phyloP scores from a whole-genome alignment of 1,284 basidiomycete genomes.

The Puccinia coronata region DNA sequence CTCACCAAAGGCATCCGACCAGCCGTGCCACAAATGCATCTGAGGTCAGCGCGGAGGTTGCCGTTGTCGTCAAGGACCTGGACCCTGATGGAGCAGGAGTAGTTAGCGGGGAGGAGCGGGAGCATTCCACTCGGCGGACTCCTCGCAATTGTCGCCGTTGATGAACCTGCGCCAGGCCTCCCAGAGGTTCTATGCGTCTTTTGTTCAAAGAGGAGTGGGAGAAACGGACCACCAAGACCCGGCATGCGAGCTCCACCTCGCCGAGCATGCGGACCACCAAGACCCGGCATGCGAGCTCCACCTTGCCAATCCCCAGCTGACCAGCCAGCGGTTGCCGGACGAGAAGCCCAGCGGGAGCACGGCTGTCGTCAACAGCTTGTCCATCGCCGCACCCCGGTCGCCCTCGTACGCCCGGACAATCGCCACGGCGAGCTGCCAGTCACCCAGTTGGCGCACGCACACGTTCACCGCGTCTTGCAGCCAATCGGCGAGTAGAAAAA shows the following conservation, averaged over 20 bases:
- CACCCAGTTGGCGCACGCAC: conserved; percentile 80
- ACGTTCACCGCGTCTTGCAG: conserved; percentile 90
- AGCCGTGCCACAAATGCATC: neutral
- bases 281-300: too few relatives aligned
- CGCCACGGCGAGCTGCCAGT: conserved; percentile 85
- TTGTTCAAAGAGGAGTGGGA: neutral
- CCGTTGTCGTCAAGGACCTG: too few relatives aligned
- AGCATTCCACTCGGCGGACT: too few relatives aligned
- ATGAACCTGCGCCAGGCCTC: too few relatives aligned
- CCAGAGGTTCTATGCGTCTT: too few relatives aligned
- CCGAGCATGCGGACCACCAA: conserved; percentile 88
- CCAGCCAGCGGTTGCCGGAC: conserved; percentile 85
- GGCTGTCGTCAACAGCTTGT: conserved; percentile 69
- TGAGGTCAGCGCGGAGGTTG: too few relatives aligned
- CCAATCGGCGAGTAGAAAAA: conserved; percentile 87
- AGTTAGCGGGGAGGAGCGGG: too few relatives aligned
- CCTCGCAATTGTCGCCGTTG: too few relatives aligned
- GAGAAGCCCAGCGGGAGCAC: conserved; percentile 81
- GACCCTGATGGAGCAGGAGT: too few relatives aligned
- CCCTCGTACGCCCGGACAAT: conserved; percentile 80
- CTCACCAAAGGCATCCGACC: too few relatives aligned
- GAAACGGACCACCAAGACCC: too few relatives aligned
- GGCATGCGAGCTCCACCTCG: conserved; percentile 79
- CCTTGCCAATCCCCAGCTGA: conserved; percentile 96
- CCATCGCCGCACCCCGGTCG: conserved; percentile 76